Evolutionary conservation across 371 early-diverging fungal genomes (phyloP), one percentile per base, ranked within the genome.

Genomic region (Synchytrium microbalum): DNA sequence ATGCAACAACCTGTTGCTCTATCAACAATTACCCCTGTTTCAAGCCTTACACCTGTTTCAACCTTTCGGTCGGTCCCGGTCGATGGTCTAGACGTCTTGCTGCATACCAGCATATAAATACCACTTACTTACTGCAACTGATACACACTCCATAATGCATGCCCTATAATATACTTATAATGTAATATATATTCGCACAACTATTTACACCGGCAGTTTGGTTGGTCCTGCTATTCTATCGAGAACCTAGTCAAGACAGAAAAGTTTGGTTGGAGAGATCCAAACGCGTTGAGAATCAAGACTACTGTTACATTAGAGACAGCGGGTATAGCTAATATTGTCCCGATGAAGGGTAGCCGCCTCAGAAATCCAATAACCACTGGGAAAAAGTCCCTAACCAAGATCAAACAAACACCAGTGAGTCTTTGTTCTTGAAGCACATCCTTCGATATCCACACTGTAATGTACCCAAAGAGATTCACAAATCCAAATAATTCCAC

Each of bases 401-500:
- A 5, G 32, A 62, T 26, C 10, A 51, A 8, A 2, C 46, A 8
- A n/a, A 23, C 30, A 54, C 59, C 58, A 23, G 16, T 60, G 28
- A 10, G 59, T 8, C 28, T 8, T 14, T 26, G 16, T 23, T 57
- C 16, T 13, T 23, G 16, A 57, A 23, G 10, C 10, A 61, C 2
- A 61, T 61, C 2, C 46, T 38, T 10, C 46, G 46, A 38, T 38
- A 5, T 19, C 19, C 46, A 38, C 5, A 38, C 5, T 19, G 10
- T 29, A 59, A 58, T 76, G 59, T 83, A 92, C 91, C 96, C 98
- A 82, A 97, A 97, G 57, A 97, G 75, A 72, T 97, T 96, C 59
- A 96, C 77, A 67, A 97, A 93, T 0, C 96, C 98, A 82, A 96
- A 91, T 2, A 87, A 69, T 74, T 97, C 96, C 55, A 96, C 78